phyloP scores from a whole-genome alignment of 169 alveolate genomes.

The Plasmodium billcollinsi region DNA sequence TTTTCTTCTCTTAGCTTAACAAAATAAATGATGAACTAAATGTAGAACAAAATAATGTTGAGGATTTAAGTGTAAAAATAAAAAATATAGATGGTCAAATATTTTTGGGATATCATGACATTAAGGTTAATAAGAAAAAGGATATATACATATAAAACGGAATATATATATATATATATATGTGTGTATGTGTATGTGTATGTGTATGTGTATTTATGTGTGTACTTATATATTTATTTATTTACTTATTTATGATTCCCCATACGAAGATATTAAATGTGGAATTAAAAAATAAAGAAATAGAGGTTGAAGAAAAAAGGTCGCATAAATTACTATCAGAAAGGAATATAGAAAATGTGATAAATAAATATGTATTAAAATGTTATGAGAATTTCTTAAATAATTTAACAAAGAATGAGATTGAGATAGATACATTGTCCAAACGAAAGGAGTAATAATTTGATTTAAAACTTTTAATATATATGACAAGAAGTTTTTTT shows the following conservation, averaged over 20 bases:
- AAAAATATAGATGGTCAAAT: conserved; percentile 43
- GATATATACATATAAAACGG: too few relatives aligned
- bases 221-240: too few relatives aligned
- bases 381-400: conserved; percentile 49
- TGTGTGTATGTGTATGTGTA: too few relatives aligned
- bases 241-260: neutral
- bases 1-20: conserved; percentile 13
- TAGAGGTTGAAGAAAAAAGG: conserved; percentile 53
- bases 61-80: conserved; percentile 28
- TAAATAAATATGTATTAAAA: conserved; percentile 58
- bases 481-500: too few relatives aligned
- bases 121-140: conserved; percentile 29
- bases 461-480: neutral
- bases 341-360: conserved; percentile 49
- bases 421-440: conserved; percentile 12
- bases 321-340: conserved; percentile 27
- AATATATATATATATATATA: too few relatives aligned
- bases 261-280: conserved; percentile 34
- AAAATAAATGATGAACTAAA: conserved; percentile 19
- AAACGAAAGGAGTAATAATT: conserved; percentile 11
- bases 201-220: too few relatives aligned
- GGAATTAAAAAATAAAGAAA: conserved; percentile 67
- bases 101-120: conserved; percentile 59
- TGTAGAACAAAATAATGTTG: conserved; percentile 42
- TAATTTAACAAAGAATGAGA: conserved; percentile 33